Evolutionary conservation across 768 basidiomycete genomes (phyloP).

Genomic region (Tephrocybe sp.): DNA sequence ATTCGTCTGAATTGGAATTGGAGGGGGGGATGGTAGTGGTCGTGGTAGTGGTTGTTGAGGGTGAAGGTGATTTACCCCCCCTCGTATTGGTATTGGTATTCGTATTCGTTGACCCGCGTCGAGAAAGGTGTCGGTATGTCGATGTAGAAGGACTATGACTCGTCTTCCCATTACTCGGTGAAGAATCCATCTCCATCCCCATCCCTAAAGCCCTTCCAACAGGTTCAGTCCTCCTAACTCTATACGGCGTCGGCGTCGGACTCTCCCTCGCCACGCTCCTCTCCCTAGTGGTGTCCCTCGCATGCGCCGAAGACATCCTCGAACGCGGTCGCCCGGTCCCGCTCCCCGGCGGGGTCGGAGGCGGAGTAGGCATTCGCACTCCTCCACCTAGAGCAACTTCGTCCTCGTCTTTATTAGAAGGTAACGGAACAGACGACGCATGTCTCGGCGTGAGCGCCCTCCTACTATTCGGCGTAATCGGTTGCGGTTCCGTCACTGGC

Average conservation of each 20-base stretch:
- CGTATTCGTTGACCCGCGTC: too few relatives aligned
- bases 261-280: too few relatives aligned
- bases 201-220: background rate
- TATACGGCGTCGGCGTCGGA: constrained; percentile 1
- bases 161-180: too few relatives aligned
- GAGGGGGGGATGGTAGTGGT: background rate
- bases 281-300: too few relatives aligned
- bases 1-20: constrained; percentile 1
- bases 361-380: constrained; percentile 20
- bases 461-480: too few relatives aligned
- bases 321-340: background rate
- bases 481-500: too few relatives aligned
- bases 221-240: background rate
- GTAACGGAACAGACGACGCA: too few relatives aligned
- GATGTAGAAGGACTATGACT: too few relatives aligned
- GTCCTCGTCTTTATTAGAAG: too few relatives aligned
- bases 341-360: constrained; percentile 28
- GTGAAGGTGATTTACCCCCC: background rate
- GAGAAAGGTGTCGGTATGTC: too few relatives aligned
- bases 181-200: background rate
- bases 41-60: constrained; percentile 6
- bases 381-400: too few relatives aligned
- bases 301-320: background rate
- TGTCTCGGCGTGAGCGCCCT: too few relatives aligned
- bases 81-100: background rate